Evolutionary conservation across 768 basidiomycete genomes (phyloP).

Genomic region (Vishniacozyma victoriae): DNA sequence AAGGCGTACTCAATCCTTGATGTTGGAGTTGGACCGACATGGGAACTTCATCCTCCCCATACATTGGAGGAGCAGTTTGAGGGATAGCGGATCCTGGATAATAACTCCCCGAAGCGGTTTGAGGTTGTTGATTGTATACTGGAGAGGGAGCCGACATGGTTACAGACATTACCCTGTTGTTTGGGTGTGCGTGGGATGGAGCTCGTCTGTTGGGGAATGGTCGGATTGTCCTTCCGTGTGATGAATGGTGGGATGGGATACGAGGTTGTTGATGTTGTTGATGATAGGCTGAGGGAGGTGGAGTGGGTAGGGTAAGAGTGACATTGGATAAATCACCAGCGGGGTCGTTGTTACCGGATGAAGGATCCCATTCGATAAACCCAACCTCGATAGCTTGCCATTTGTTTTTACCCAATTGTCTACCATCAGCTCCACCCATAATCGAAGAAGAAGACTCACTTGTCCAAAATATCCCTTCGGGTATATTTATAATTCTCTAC

Average conservation of each 20-base stretch:
- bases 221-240: constrained; percentile 15
- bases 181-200: not conserved
- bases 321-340: constrained; percentile 37
- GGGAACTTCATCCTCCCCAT: constrained; percentile 38
- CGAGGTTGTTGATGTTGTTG: constrained; percentile 9
- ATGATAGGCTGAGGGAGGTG: constrained; percentile 19
- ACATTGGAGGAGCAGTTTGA: constrained; percentile 19
- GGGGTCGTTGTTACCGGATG: constrained; percentile 29
- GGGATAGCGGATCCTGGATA: not conserved
- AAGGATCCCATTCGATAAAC: constrained; percentile 35
- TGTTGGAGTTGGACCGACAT: constrained; percentile 39
- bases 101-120: not conserved
- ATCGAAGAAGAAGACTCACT: constrained; percentile 35
- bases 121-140: not conserved
- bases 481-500: constrained; percentile 49
- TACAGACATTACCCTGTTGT: not conserved
- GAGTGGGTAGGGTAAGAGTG: constrained; percentile 34
- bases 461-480: constrained; percentile 44
- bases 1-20: no score
- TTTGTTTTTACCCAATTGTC: constrained; percentile 45
- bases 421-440: no score
- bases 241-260: no score
- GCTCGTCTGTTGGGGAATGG: constrained; percentile 25
- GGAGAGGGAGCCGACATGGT: not conserved
- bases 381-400: constrained; percentile 46